phyloP scores from a whole-genome alignment of 805 yeast species.

The Cyberlindnera lachancei region DNA sequence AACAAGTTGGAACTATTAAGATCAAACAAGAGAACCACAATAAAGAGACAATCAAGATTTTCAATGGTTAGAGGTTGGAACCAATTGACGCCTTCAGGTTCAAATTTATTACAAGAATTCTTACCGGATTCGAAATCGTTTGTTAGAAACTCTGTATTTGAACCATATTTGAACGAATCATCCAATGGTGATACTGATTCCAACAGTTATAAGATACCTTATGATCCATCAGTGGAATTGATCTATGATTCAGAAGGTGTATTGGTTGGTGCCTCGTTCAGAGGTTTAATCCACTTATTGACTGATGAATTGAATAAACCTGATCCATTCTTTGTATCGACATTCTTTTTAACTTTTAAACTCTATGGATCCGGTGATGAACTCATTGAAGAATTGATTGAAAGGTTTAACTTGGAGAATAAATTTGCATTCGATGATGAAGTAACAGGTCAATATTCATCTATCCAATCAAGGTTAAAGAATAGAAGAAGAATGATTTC shows the following conservation, averaged over 20 bases:
- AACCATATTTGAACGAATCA: constrained; percentile 26
- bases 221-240: constrained; percentile 35
- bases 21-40: constrained; percentile 13
- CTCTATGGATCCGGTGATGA: constrained; percentile 62
- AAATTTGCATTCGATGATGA: constrained; percentile 24
- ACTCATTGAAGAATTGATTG: constrained; percentile 58
- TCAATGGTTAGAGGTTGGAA: constrained; percentile 28
- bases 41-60: constrained; percentile 26
- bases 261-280: constrained; percentile 63
- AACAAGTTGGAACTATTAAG: constrained; percentile 20
- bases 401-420: constrained; percentile 51
- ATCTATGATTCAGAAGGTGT: constrained; percentile 43
- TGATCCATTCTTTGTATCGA: constrained; percentile 58
- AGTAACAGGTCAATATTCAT: constrained; percentile 30
- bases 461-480: constrained; percentile 31
- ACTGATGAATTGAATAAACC: constrained; percentile 61
- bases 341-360: constrained; percentile 72
- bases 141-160: constrained; percentile 29
- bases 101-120: constrained; percentile 27
- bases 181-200: no score
- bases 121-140: constrained; percentile 29
- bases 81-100: constrained; percentile 23
- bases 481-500: constrained; percentile 62
- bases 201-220: constrained; percentile 8
- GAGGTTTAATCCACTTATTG: constrained; percentile 55